Evolutionary conservation across 2,329 filamentous ascomycete genomes (phyloP), one percentile per base, ranked within the genome.

Genomic region (Helotiales sp.): DNA sequence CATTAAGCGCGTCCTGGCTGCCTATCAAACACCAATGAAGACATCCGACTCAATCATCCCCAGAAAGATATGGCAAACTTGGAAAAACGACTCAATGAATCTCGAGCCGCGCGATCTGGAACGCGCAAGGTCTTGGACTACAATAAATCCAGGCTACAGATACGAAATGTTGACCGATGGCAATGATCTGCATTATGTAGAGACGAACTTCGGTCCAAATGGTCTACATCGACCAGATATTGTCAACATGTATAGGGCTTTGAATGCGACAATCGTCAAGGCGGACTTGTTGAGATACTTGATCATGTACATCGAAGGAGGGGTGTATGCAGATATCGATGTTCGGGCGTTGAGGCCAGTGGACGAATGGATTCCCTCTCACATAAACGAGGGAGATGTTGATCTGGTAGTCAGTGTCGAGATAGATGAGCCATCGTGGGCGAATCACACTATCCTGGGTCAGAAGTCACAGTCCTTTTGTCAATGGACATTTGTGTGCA

Each of bases 31-130:
- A 10, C 34, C 44, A 31, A n/a, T 46, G 30, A 44, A 62, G 33
- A 44, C 58, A 12, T 22, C 48, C 24, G 8, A 44, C 22, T 46
- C 34, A 27, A 49, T 56, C 29, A 90, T 85, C 66, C 87, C 80
- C 3, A 78, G 79, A 53, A 91, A 90, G 72, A 88, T 91, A 65
- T 91, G 87, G 88, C 88, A 91, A 71, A 87, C 84, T 0, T 90
- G 88, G 88, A 90, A 90, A 70, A 81, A 86, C 27, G 81, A 86
- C 59, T 84, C 87, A 1, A 75, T 89, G 29, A 76, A 77, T 1
- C 89, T 90, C 66, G 87, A 88, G 61, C 79, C 84, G 66, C 79
- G 83, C 50, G 86, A 90, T 65, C 75, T 81, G 27, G 73, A 78
- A 22, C 77, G 78, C 0, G 87, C 87, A 8, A 79, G 80, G 63